Conservation (phyloP, 2,329 filamentous ascomycete species). For the Calonectria ilicicola region DNA sequence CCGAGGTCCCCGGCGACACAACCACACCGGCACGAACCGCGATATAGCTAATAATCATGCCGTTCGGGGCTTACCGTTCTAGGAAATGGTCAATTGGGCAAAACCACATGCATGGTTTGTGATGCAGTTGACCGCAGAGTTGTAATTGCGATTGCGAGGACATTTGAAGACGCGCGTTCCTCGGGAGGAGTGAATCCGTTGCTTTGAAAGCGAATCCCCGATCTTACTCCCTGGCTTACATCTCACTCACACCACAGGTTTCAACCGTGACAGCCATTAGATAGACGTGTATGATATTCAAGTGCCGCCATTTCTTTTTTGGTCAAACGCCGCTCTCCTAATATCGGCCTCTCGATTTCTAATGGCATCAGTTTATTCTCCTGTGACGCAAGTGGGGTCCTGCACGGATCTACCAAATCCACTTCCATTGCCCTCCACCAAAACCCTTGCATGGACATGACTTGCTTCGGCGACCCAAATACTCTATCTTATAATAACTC, state of each 20-base stretch:
- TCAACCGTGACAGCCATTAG: not conserved
- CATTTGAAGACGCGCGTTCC: not conserved
- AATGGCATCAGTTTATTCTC: slow-evolving; percentile 23
- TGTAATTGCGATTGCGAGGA: not conserved
- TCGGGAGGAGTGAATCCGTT: not conserved
- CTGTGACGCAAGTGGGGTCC: slow-evolving; percentile 7
- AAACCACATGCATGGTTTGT: not conserved
- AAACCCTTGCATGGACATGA: not conserved
- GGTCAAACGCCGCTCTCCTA: not conserved
- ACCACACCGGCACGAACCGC: not conserved
- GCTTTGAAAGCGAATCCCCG: not conserved
- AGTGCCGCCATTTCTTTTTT: not conserved
- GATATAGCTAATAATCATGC: not conserved
- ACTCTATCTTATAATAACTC: not conserved
- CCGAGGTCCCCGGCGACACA: slow-evolving; percentile 18
- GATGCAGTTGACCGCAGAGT: not conserved
- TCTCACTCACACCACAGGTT: not conserved
- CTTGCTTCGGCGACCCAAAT: slow-evolving; percentile 11
- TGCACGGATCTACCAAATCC: not conserved
- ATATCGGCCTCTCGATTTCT: slow-evolving; percentile 3
- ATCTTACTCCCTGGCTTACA: too few species aligned
- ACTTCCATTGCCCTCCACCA: not conserved
- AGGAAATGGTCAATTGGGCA: not conserved
- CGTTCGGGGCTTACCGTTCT: not conserved
- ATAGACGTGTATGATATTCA: not conserved